A percentile compares a stretch with the other conserved stretches of the same genome.
These are phyloP conservation scores for Tagetes patula DNA, from an alignment of 129 eudicot genomes.

Conservation along the genomic window DNA sequence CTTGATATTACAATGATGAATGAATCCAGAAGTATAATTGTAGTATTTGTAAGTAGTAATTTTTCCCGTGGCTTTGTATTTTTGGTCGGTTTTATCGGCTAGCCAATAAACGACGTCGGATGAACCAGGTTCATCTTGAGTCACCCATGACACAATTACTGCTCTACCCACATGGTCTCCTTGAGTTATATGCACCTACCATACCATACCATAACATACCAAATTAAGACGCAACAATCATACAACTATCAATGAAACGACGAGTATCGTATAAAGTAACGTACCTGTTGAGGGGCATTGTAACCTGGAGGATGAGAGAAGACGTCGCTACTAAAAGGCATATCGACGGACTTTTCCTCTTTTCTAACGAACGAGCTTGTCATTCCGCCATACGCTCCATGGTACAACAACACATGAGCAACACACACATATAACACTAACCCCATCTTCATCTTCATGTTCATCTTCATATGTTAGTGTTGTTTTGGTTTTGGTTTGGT, in stretches of 20 bases:
- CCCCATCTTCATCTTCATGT: conserved; percentile 5
- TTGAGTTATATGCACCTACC: conserved; percentile 85
- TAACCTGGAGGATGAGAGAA: conserved; percentile 72
- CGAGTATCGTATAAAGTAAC: too few relatives aligned
- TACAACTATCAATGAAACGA: conserved; percentile 4
- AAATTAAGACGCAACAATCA: neutral
- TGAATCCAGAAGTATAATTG: conserved; percentile 76
- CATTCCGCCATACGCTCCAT: conserved; percentile 45
- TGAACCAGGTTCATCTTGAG: conserved; percentile 67
- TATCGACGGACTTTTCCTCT: conserved; percentile 48
- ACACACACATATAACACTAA: too few relatives aligned
- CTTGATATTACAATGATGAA: conserved; percentile 71
- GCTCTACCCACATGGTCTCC: conserved; percentile 80
- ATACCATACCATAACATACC: neutral
- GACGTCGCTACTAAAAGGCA: conserved; percentile 79
- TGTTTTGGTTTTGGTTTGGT: neutral
- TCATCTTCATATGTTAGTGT: too few relatives aligned
- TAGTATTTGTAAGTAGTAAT: conserved; percentile 57
- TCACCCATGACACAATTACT: conserved; percentile 87
- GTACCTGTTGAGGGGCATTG: conserved; percentile 97
- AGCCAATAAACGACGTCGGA: conserved; percentile 56
- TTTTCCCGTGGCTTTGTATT: conserved; percentile 43
- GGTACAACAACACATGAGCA: neutral
- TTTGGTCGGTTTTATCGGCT: conserved; percentile 33
- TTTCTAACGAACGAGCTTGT: conserved; percentile 70